A percentile compares a stretch with the other conserved stretches of the same genome.
Evolutionary conservation across 768 basidiomycete genomes (phyloP).

Genomic region (Pisolithus orientalis): DNA sequence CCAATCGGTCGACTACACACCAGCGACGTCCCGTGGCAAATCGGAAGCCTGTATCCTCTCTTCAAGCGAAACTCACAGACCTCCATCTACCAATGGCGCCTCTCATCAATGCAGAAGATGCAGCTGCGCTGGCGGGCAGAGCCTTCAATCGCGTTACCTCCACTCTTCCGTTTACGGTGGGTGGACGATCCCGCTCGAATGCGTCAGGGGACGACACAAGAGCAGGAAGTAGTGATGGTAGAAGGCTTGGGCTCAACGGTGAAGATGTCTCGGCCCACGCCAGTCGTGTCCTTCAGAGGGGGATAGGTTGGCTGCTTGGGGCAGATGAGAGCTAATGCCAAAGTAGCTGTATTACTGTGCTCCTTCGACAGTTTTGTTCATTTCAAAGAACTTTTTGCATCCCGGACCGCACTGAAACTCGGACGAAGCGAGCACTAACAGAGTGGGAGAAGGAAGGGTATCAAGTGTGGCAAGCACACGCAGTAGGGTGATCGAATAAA

Average conservation of each 20-base stretch:
- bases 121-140: conserved; percentile 70
- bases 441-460: too few relatives aligned
- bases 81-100: conserved; percentile 67
- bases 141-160: conserved; percentile 76
- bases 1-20: conserved; percentile 14
- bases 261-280: conserved; percentile 72
- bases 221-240: conserved; percentile 35
- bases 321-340: conserved; percentile 49
- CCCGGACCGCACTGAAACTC: too few relatives aligned
- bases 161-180: conserved; percentile 65
- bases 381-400: too few relatives aligned
- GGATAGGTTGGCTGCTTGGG: conserved; percentile 95
- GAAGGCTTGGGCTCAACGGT: conserved; percentile 37
- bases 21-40: conserved; percentile 18
- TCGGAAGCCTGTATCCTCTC: conserved; percentile 41
- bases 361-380: too few relatives aligned
- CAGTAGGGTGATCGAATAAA: conserved; percentile 1
- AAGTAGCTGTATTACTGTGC: conserved; percentile 8
- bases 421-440: too few relatives aligned
- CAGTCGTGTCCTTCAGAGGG: conserved; percentile 73
- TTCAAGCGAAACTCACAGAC: conserved; percentile 56
- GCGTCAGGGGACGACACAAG: conserved; percentile 14
- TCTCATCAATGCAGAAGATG: conserved; percentile 66
- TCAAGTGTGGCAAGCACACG: not conserved
- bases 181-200: conserved; percentile 29